Evolutionary conservation across 352 stramenopile species (phyloP).

Genomic region (Phytopythium vexans): DNA sequence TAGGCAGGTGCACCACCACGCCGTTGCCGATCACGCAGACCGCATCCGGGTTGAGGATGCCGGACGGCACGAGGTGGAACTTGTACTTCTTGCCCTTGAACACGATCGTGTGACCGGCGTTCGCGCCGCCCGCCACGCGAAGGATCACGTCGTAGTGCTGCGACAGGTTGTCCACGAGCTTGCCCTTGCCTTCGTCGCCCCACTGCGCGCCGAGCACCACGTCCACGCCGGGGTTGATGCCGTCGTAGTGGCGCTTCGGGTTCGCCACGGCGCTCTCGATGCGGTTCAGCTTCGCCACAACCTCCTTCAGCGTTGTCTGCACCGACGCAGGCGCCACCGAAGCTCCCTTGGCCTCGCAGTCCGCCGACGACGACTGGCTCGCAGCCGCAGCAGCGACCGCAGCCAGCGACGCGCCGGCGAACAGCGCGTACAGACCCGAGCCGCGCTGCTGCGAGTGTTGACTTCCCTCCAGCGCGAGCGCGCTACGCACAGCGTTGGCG

Average conservation of each 20-base stretch:
- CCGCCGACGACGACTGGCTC: conserved; percentile 5
- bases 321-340: conserved; percentile 33
- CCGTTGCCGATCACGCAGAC: conserved; percentile 98
- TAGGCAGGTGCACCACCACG: conserved; percentile 97
- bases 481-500: conserved; percentile 35
- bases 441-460: conserved; percentile 18
- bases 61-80: conserved; percentile 98
- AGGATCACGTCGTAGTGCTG: conserved; percentile 96
- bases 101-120: conserved; percentile 99
- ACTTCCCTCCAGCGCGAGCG: conserved; percentile 39
- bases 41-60: conserved; percentile 95
- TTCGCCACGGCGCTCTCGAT: conserved; percentile 86
- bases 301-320: conserved; percentile 76
- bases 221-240: conserved; percentile 70
- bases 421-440: conserved; percentile 14
- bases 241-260: conserved; percentile 66
- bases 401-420: conserved; percentile 20
- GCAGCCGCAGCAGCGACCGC: conserved; percentile 26
- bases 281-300: conserved; percentile 84
- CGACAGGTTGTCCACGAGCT: conserved; percentile 95
- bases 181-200: conserved; percentile 99
- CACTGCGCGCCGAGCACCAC: conserved; percentile 98
- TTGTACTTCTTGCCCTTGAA: conserved; percentile 98
- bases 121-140: conserved; percentile 96
- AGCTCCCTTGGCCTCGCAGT: background rate